Percentiles rank a stretch among this genome's conserved stretches.
These are phyloP conservation scores for Fusarium palustre DNA, from an alignment of 2,329 filamentous ascomycete species.

Conservation along the genomic window DNA sequence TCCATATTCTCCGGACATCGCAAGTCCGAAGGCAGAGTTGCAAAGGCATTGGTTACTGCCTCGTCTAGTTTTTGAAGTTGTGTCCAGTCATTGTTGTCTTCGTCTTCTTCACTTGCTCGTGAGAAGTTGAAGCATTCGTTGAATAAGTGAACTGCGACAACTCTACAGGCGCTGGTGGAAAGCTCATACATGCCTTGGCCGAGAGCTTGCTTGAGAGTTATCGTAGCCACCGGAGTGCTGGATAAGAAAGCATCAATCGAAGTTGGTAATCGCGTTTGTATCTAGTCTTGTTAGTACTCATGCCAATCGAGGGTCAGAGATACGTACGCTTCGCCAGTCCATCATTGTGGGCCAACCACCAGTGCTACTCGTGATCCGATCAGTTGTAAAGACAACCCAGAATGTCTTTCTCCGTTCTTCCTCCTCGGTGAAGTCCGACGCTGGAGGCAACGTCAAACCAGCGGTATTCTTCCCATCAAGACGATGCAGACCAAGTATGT, in stretches of 20 bases:
- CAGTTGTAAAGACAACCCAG: constrained; percentile 82
- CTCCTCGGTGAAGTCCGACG: constrained; percentile 79
- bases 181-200: constrained; percentile 39
- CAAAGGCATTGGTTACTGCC: constrained; percentile 27
- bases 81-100: constrained; percentile 19
- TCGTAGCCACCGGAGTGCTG: constrained; percentile 48
- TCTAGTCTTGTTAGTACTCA: neutral
- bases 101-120: constrained; percentile 23
- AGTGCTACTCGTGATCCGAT: constrained; percentile 85
- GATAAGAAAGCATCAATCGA: constrained; percentile 21
- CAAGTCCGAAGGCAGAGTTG: constrained; percentile 17
- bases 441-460: constrained; percentile 59
- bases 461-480: constrained; percentile 37
- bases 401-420: constrained; percentile 81
- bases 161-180: constrained; percentile 35
- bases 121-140: constrained; percentile 42
- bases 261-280: constrained; percentile 20
- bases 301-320: accelerated
- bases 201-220: constrained; percentile 28
- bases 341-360: constrained; percentile 88
- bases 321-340: constrained; percentile 58
- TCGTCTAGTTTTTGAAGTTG: constrained; percentile 25
- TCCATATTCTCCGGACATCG: constrained; percentile 35
- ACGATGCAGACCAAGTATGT: constrained; percentile 85
- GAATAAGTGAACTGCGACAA: constrained; percentile 36